Percentiles rank a stretch among this genome's conserved stretches.
These are phyloP conservation scores for Syncephalastrum contaminatum DNA, from an alignment of 371 early-diverging fungal species.

Conservation along the genomic window DNA sequence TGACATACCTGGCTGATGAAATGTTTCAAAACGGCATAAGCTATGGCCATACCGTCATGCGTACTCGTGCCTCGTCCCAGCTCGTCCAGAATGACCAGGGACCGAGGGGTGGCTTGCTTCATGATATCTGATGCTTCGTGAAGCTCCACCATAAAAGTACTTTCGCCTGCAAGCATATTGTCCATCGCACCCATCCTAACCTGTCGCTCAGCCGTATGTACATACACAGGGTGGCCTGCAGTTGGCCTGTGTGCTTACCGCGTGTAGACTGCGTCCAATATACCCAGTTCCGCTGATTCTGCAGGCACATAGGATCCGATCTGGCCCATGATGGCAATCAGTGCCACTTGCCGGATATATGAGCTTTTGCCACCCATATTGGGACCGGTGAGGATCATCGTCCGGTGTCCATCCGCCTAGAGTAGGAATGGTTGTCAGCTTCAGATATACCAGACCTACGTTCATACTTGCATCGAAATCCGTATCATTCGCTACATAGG, in stretches of 20 bases:
- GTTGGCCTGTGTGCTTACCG: conserved; percentile 22
- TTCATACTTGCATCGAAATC: conserved; percentile 37
- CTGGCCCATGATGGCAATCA: conserved; percentile 82
- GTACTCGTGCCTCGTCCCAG: conserved; percentile 97
- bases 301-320: conserved; percentile 80
- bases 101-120: conserved; percentile 61
- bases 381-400: conserved; percentile 74
- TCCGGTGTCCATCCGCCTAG: conserved; percentile 23
- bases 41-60: conserved; percentile 91
- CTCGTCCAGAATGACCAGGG: conserved; percentile 94
- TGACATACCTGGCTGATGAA: conserved; percentile 68
- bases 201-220: no score
- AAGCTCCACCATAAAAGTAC: conserved; percentile 91
- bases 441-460: not conserved
- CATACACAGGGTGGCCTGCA: no score
- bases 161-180: conserved; percentile 68
- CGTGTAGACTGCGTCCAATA: conserved; percentile 72
- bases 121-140: conserved; percentile 79
- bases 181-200: conserved; percentile 68
- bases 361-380: conserved; percentile 88
- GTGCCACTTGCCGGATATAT: conserved; percentile 74
- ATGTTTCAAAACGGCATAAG: conserved; percentile 81
- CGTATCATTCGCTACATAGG: conserved; percentile 75
- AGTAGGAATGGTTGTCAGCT: not conserved
- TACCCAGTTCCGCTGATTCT: conserved; percentile 46